These are phyloP conservation scores for Claviceps digitariae DNA, from an alignment of 2,329 filamentous ascomycete species.

Conservation along the genomic window DNA sequence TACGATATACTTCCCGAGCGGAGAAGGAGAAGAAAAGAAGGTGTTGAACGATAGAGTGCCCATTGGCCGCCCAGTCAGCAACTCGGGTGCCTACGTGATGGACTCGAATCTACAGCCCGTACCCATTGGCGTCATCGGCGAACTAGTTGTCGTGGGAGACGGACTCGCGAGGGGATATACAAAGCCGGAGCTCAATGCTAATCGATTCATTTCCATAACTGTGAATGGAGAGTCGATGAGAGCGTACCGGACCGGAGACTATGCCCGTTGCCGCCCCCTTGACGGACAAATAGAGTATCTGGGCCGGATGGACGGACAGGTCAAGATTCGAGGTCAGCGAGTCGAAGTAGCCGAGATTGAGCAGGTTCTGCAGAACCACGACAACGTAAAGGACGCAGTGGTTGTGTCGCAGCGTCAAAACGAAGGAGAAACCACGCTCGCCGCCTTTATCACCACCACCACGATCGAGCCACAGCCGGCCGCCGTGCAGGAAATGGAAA, in stretches of 20 bases:
- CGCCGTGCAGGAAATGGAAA: background rate
- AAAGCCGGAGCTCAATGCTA: background rate
- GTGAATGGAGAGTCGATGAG: background rate
- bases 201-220: background rate
- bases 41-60: background rate
- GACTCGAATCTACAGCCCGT: background rate
- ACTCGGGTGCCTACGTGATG: background rate
- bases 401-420: background rate
- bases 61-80: background rate
- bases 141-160: background rate
- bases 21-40: background rate
- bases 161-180: constrained; percentile 3
- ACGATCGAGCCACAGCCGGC: too few relatives aligned
- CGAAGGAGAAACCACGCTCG: background rate
- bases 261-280: background rate
- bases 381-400: background rate
- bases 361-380: background rate
- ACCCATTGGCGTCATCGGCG: background rate
- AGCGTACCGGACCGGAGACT: background rate
- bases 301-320: background rate
- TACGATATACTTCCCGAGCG: background rate
- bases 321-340: background rate
- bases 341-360: background rate
- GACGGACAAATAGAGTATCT: background rate
- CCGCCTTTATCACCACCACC: background rate